These are phyloP conservation scores for Tremella fuciformis DNA, from an alignment of 768 basidiomycete genomes.

Conservation along the genomic window DNA sequence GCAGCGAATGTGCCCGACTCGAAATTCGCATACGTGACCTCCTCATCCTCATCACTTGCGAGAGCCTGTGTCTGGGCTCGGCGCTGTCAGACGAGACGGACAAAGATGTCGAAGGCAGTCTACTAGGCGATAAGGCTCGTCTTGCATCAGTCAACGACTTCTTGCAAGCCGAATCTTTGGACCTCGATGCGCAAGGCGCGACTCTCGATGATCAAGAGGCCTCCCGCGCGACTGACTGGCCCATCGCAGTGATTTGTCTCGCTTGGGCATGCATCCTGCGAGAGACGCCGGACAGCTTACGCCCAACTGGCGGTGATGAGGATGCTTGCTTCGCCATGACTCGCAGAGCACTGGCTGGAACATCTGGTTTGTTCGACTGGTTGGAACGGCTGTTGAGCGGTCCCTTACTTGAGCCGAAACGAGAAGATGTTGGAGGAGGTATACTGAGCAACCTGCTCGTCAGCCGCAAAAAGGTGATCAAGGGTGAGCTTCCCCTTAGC, in stretches of 20 bases:
- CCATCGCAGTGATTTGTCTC: constrained; percentile 69
- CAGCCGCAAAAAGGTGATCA: constrained; percentile 66
- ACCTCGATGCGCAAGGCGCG: not conserved
- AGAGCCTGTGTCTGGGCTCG: constrained; percentile 28
- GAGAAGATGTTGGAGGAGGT: constrained; percentile 57
- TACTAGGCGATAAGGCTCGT: constrained; percentile 52
- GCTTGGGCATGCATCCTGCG: constrained; percentile 78
- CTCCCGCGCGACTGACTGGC: constrained; percentile 49
- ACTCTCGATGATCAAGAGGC: constrained; percentile 56
- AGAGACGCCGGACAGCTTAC: not conserved
- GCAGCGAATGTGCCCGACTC: constrained; percentile 48
- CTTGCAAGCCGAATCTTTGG: constrained; percentile 55
- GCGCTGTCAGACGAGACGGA: constrained; percentile 30
- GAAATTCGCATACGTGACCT: constrained; percentile 29
- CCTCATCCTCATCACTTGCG: constrained; percentile 34
- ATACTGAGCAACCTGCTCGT: constrained; percentile 60
- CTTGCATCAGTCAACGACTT: constrained; percentile 55
- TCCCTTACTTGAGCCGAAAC: constrained; percentile 65
- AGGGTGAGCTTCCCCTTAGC: constrained; percentile 60
- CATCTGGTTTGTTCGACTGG: constrained; percentile 52
- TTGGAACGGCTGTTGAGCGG: constrained; percentile 52
- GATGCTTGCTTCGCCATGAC: constrained; percentile 52
- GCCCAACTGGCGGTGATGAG: not conserved
- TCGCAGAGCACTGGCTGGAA: constrained; percentile 60
- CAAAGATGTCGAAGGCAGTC: constrained; percentile 17